Evolutionary conservation across 83 land plant species (phyloP).

Genomic region (Picea mariana): DNA sequence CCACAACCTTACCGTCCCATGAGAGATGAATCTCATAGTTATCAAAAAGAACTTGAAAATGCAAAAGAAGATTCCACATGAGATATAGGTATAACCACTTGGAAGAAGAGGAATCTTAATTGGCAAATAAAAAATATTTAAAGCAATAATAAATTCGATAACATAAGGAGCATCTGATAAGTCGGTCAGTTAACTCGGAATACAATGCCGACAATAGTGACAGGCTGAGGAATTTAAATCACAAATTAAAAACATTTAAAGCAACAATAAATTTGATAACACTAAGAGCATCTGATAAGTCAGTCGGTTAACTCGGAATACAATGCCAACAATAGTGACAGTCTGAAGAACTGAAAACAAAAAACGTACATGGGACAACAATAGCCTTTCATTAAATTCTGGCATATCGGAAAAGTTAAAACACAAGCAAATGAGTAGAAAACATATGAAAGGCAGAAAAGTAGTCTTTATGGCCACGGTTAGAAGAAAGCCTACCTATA

Average conservation of each 20-base stretch:
- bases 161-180: background rate
- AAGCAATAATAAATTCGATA: background rate
- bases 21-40: background rate
- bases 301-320: too few species aligned
- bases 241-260: too few species aligned
- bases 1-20: background rate
- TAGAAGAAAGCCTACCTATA: conserved; percentile 11
- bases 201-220: too few species aligned
- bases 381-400: too few species aligned
- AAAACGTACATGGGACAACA: background rate
- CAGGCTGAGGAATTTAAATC: too few species aligned
- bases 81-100: background rate
- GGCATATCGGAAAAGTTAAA: background rate
- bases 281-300: too few species aligned
- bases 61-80: background rate
- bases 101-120: background rate
- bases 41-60: background rate
- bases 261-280: too few species aligned
- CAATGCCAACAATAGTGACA: too few species aligned
- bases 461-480: background rate
- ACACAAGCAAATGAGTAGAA: background rate
- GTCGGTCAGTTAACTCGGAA: too few species aligned
- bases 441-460: background rate
- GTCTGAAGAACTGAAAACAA: background rate
- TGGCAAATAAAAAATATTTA: background rate